Evolutionary conservation across 805 yeast genomes (phyloP).

Genomic region (Limtongozyma cylindracea): DNA sequence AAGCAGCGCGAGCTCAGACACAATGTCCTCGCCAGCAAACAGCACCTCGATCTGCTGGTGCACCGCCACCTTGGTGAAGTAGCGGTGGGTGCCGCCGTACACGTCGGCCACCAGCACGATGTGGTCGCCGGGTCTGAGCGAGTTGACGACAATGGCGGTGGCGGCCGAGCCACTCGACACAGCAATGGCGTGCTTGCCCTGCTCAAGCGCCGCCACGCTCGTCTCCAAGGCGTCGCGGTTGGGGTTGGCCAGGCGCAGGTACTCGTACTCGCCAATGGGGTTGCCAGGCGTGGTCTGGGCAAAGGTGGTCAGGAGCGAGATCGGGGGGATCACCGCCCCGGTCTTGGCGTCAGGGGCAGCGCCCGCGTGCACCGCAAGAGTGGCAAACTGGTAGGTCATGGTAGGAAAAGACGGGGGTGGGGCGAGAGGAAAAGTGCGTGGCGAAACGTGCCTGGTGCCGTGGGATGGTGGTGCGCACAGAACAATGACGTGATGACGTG

Average conservation of each 20-base stretch:
- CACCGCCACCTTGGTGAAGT: conserved; percentile 65
- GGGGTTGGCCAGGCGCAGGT: conserved; percentile 70
- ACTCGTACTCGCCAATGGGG: conserved; percentile 62
- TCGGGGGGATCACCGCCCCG: conserved; percentile 74
- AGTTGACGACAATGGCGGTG: conserved; percentile 54
- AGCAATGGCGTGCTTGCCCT: conserved; percentile 52
- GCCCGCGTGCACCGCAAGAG: conserved; percentile 72
- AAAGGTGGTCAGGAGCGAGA: conserved; percentile 65
- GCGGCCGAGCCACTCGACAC: conserved; percentile 74
- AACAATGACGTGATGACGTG: no score
- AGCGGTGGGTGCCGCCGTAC: conserved; percentile 81
- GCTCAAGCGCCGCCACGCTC: conserved; percentile 59
- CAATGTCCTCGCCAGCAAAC: conserved; percentile 43
- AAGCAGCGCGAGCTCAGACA: conserved; percentile 25
- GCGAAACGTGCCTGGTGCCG: no score
- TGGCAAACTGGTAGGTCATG: conserved; percentile 30
- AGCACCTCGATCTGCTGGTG: conserved; percentile 51
- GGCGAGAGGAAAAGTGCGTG: no score
- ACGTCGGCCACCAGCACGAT: conserved; percentile 67
- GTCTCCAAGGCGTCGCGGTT: conserved; percentile 63
- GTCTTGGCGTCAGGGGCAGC: conserved; percentile 42
- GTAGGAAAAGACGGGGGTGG: no score
- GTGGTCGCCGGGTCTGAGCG: conserved; percentile 47
- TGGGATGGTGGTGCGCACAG: no score
- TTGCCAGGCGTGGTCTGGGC: conserved; percentile 57